Percentiles rank a stretch among this genome's conserved stretches.
Evolutionary conservation across 495 filamentous ascomycete genomes (phyloP).

Genomic region (Penicillium daleae): DNA sequence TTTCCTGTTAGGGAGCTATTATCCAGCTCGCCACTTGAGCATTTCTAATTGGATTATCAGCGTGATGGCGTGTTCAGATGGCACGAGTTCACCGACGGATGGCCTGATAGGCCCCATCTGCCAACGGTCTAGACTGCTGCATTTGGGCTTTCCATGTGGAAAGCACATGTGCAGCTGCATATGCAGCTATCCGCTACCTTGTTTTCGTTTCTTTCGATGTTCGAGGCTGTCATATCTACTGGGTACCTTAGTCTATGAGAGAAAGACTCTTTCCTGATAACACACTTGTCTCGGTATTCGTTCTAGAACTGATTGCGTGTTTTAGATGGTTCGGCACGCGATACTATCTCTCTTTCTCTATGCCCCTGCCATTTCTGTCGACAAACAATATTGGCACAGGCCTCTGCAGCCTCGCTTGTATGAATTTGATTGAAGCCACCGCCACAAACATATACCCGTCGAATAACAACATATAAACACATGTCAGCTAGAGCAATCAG

Average conservation of each 20-base stretch:
- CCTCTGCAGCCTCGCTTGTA: background rate
- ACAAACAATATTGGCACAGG: background rate
- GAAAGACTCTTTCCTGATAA: background rate
- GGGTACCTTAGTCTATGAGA: background rate
- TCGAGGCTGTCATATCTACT: background rate
- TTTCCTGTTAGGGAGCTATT: background rate
- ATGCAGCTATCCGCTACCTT: conserved; percentile 23
- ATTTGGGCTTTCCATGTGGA: background rate
- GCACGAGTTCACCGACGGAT: background rate
- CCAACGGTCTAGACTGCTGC: background rate
- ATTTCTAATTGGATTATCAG: background rate
- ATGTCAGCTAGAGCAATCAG: background rate
- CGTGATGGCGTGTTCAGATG: background rate
- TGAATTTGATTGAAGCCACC: background rate
- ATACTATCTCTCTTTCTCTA: background rate
- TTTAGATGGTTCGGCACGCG: background rate
- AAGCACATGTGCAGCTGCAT: conserved; percentile 6
- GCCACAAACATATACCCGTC: background rate
- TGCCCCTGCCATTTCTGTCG: background rate
- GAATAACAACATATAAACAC: background rate
- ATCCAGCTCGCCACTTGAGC: background rate
- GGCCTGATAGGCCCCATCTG: background rate
- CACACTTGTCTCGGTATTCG: background rate
- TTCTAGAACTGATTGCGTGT: background rate
- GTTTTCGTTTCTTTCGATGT: conserved; percentile 11